phyloP scores from a whole-genome alignment of 169 alveolate genomes.

The Babesia sp. region DNA sequence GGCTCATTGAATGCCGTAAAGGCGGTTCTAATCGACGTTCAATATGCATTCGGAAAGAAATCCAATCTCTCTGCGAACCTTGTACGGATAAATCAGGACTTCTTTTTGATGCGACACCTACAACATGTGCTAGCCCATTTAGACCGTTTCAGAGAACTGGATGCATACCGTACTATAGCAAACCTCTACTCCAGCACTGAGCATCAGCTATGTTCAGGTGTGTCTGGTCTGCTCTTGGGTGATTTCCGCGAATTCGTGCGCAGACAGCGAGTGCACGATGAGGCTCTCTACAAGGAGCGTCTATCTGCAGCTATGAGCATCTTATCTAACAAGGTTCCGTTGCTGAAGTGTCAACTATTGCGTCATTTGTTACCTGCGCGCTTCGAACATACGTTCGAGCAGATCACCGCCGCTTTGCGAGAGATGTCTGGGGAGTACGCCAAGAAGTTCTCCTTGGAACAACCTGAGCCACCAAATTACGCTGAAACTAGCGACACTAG shows the following conservation, averaged over 20 bases:
- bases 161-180: not conserved
- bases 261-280: slow-evolving; percentile 18
- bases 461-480: not conserved
- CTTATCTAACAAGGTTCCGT: slow-evolving; percentile 2
- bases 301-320: not conserved
- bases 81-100: slow-evolving; percentile 15
- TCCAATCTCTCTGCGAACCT: not conserved
- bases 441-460: slow-evolving; percentile 11
- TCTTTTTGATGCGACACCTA: slow-evolving; percentile 20
- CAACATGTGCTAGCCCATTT: slow-evolving; percentile 2
- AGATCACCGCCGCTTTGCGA: not conserved
- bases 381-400: not conserved
- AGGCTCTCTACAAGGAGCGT: not conserved
- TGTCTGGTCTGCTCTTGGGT: slow-evolving; percentile 4
- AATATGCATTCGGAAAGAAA: slow-evolving; percentile 18
- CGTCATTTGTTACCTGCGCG: not conserved
- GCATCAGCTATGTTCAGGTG: slow-evolving; percentile 10
- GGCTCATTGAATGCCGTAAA: slow-evolving; percentile 15
- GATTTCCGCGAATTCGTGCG: slow-evolving; percentile 26
- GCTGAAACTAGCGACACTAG: not conserved
- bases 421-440: slow-evolving; percentile 5
- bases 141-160: not conserved
- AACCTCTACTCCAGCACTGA: slow-evolving; percentile 3
- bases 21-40: slow-evolving; percentile 13
- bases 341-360: not conserved